Evolutionary conservation across 768 basidiomycete genomes (phyloP), one percentile per base, ranked within the genome.

Genomic region (Tricholoma saponaceum): DNA sequence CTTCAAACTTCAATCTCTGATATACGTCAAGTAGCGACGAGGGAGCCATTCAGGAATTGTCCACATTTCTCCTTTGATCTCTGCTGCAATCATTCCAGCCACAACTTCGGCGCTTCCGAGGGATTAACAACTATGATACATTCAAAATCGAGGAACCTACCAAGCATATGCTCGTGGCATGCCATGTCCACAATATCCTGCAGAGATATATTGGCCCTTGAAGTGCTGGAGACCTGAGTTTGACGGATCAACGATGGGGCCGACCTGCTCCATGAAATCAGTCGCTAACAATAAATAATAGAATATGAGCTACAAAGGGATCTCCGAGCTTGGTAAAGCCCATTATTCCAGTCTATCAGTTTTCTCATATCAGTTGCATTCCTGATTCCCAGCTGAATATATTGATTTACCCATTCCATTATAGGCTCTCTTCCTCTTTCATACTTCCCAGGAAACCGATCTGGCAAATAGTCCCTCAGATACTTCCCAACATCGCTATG

Each of bases 271-370:
- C 37, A 32, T 8, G 7, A 33, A 28, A 43, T 44, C n/a, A 30
- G 53, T 9, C 4, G n/a, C 41, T 0, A 7, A 26, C 9, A 2
- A 6, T 23, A n/a, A 9, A 30, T 5, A 22, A 10, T 33, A 28
- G 16, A 13, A 20, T 12, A 6, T n/a, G 5, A 74, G 85, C 55
- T 64, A 92, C 89, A 54, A 89, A 83, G 0, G 90, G 90, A 66
- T 86, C 85, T 0, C 74, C 73, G 0, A 71, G 72, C 55, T 72
- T 74, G 0, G 90, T 90, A 62, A 74, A 89, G 0, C 84, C 92
- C 89, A 91, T 91, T 43, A 94, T 90, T 0, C 92, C 92, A 0
- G 87, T 90, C 92, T 92, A 61, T 33, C 12, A n/a, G 26, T 55
- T 33, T 32, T 18, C 55, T 55, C 16, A 61, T n/a, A 9, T 35